Conservation (phyloP, 345 rosid genomes). For the Acer saccharum region DNA sequence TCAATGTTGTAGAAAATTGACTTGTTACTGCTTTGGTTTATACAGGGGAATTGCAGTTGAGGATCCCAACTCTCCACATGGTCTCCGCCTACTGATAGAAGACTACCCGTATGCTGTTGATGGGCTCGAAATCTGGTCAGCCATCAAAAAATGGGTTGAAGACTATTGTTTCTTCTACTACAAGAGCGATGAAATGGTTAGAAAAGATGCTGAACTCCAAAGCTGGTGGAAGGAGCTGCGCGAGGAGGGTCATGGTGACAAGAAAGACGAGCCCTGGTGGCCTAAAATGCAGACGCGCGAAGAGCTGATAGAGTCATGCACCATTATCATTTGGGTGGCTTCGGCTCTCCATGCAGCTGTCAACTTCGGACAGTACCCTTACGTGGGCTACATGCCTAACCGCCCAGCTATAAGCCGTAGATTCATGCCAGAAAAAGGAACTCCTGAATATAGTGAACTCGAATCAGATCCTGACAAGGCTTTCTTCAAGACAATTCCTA, state of each 20-base stretch:
- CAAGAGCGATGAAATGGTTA: conserved; percentile 47
- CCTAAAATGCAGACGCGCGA: conserved; percentile 49
- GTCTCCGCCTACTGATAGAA: conserved; percentile 56
- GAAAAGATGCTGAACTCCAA: conserved; percentile 55
- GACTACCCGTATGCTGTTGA: conserved; percentile 83
- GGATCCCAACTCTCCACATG: conserved; percentile 56
- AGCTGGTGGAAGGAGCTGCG: conserved; percentile 68
- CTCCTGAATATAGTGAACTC: no score
- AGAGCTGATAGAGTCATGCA: conserved; percentile 34
- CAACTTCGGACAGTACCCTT: no score
- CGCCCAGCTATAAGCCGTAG: no score
- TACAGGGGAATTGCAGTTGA: conserved; percentile 71
- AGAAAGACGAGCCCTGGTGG: conserved; percentile 66
- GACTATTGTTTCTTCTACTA: conserved; percentile 60
- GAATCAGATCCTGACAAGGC: no score
- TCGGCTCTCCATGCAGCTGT: no score
- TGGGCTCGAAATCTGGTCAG: conserved; percentile 76
- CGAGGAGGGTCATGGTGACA: conserved; percentile 70
- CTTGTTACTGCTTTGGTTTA: conserved; percentile 8
- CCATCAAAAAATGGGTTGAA: conserved; percentile 65
- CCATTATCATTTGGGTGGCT: no score
- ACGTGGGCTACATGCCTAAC: no score
- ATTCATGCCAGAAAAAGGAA: no score
- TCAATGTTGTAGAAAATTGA: neutral
- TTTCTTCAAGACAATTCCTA: no score